Base-by-base conservation (phyloP, 257 asterid genomes). In the Oldenlandia corymbosa region DNA sequence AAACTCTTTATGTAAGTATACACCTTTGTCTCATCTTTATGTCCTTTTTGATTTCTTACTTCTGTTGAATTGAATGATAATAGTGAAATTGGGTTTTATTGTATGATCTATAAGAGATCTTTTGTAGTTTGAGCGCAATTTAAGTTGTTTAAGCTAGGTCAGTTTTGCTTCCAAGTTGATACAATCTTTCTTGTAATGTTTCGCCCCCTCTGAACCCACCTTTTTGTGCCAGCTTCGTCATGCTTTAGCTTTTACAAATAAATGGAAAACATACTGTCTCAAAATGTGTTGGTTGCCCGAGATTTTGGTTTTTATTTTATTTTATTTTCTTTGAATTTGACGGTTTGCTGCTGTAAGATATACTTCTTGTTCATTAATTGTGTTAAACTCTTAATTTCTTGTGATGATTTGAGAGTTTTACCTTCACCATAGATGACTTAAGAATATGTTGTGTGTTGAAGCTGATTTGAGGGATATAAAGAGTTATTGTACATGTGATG, bases 1-100 rank as follows among this genome's bases (percentile, higher is more conserved):
- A 81, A 64, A 85, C 89, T 34, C 78, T 84, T 43, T 89, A 82
- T 67, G 99, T 89, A 54, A 79, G 81, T 73, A n/a, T 68, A 8
- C 9, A 14, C 39, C 48, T 36, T 65, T 1, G 12, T 7, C 58
- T 28, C 30, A n/a, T 5, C 4, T 13, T 45, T 4, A 6, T 47
- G 5, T 46, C 26, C 53, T 9, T 10, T 36, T 18, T 16, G 20
- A 36, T 10, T 27, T 51, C 7, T 23, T 34, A 1, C 21, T 23
- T 45, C 21, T 45, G 7, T 18, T n/a, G 20, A 18, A 7, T n/a
- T 1, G 7, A 47, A 47, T n/a, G 7, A 7, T n/a, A 14, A 17
- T 5, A 47, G 12, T 47, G 17, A 17, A 45, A 18, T 20, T 47
- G 26, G 26, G 7, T n/a, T 20, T 20, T 47, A 7, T 18, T 18